These are phyloP conservation scores for Mortierella hygrophila DNA, from an alignment of 192 early-diverging fungal species.

Conservation along the genomic window DNA sequence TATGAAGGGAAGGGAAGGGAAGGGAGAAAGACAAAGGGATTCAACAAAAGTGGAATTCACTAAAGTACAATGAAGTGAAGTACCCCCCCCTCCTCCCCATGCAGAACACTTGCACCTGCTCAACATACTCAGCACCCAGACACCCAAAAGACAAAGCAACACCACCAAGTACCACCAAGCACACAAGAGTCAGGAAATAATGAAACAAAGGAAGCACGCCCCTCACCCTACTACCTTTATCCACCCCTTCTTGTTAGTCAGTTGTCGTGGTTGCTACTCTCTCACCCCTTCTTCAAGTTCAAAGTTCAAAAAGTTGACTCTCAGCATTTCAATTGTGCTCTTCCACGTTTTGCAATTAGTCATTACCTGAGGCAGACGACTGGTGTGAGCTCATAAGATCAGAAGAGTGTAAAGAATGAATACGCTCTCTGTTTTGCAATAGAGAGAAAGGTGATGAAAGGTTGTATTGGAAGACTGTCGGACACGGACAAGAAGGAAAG, in stretches of 20 bases:
- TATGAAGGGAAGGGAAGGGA: neutral
- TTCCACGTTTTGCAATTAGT: neutral
- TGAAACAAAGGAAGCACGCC: neutral
- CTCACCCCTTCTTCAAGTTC: neutral
- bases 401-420: neutral
- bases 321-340: neutral
- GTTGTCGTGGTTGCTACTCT: neutral
- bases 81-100: no score
- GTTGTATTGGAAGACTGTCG: neutral
- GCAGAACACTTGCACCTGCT: no score
- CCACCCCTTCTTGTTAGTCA: neutral
- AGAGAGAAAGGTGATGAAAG: neutral
- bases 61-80: no score
- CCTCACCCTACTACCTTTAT: neutral
- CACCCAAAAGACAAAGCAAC: neutral
- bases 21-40: no score
- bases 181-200: neutral
- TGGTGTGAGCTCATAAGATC: constrained; percentile 36
- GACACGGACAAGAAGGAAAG: neutral
- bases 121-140: neutral
- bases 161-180: neutral
- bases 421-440: neutral
- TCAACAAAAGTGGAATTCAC: no score
- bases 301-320: neutral
- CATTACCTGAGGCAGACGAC: constrained; percentile 26